Evolutionary conservation across 345 rosid genomes (phyloP), one percentile per base, ranked within the genome.

Genomic region (Erysimum cheiranthoides): DNA sequence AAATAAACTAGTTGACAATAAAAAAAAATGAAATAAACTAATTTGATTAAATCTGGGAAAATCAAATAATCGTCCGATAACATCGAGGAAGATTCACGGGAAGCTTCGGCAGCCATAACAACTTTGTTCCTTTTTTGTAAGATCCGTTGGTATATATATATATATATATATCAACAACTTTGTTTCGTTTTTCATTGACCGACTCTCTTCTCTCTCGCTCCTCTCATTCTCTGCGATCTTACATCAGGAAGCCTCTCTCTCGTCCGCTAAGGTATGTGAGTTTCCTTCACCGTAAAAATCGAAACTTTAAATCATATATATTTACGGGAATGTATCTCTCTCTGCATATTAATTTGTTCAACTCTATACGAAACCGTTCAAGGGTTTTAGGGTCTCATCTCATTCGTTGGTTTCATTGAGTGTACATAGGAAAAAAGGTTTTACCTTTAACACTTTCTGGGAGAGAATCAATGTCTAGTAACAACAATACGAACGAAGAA

Each of bases 401-500:
- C 11, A 12, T 72, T n/a, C 11, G 31, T 32, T 4, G 3, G 45
- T 52, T 28, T 28, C 8, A 40, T 40, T 31, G 17, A 14, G 46
- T 51, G 7, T 62, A 6, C 3, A 21, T 5, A 73, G 63, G 77
- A 34, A 10, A 47, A 16, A 46, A 30, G 17, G 10, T 17, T 28
- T 17, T 49, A 51, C 32, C n/a, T 39, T 39, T 39, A 6, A 32
- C 34, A 25, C 14, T 51, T 21, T 51, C 4, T 51, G 35, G 38
- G 9, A 21, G 30, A 27, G 5, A 47, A 60, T 21, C 76, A 62
- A 74, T 75, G 79, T 39, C 68, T 36, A 1, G 87, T 8, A 82
- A 79, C 85, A 86, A 46, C 79, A 85, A 79, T 31, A 77, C 74
- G 69, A 86, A 75, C 73, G 82, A 83, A 38, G 93, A 89, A 49